These are phyloP conservation scores for Blastobotrys arbuscula DNA, from an alignment of 1,139 yeast genomes.

Conservation along the genomic window DNA sequence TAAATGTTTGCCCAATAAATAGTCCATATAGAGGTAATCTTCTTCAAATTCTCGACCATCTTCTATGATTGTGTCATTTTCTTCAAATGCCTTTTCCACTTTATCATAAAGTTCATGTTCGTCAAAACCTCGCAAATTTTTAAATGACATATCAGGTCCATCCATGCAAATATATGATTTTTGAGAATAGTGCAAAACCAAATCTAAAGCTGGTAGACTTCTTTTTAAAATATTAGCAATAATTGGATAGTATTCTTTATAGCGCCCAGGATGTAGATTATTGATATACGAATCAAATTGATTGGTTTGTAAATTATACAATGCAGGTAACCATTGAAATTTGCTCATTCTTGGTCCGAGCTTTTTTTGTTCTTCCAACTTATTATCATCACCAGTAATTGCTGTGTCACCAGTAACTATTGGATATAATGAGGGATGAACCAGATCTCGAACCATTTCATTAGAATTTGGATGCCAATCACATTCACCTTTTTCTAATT, in stretches of 20 bases:
- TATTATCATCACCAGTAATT: neutral
- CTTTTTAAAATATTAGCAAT: constrained; percentile 35
- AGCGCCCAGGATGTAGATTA: constrained; percentile 37
- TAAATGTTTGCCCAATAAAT: neutral
- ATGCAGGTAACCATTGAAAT: constrained; percentile 27
- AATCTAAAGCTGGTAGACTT: constrained; percentile 35
- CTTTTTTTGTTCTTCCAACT: neutral
- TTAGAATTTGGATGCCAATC: constrained; percentile 37
- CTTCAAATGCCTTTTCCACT: neutral
- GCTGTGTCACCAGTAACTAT: constrained; percentile 16
- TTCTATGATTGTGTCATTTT: neutral
- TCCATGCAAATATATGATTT: too few species aligned
- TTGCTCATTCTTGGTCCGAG: too few species aligned
- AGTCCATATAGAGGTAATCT: neutral
- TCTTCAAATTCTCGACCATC: neutral
- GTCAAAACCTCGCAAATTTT: neutral
- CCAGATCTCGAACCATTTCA: constrained; percentile 39
- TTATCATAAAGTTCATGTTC: neutral
- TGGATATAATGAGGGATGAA: constrained; percentile 43
- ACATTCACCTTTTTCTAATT: neutral
- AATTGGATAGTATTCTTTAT: constrained; percentile 29
- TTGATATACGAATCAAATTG: constrained; percentile 38
- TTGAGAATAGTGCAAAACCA: neutral
- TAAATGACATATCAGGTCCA: too few species aligned
- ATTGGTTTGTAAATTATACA: constrained; percentile 18